Evolutionary conservation across 129 eudicot genomes (phyloP), one percentile per base, ranked within the genome.

Genomic region (Arctium minus): DNA sequence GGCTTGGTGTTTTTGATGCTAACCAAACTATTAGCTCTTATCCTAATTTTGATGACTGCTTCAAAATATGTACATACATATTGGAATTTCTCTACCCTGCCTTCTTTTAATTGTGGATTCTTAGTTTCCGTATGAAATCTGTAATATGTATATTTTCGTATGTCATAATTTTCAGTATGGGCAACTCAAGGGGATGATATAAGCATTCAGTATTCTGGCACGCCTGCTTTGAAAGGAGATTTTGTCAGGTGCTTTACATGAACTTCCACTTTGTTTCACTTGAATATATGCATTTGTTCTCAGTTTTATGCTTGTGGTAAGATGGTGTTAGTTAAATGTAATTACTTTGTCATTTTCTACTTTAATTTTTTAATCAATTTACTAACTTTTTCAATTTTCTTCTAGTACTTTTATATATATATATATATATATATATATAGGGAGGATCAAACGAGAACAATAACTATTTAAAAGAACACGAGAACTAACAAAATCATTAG

Each of bases 171-270:
- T 78, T 79, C 80, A 96, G 99, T 96, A 82, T 96, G 99, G 99
- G 99, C 98, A 80, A 91, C 90, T 88, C 99, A 96, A 68, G 99
- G 99, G 69, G 99, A 96, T 85, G 99, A 96, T 64, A 74, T 96
- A 76, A 96, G 99, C 92, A 90, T 91, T 74, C 99, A 96, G 86
- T 96, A 96, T 90, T 91, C 97, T 86, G 99, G 99, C 48, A 96
- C 99, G 71, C 97, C 98, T 30, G 99, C 99, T 62, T 74, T 96
- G 74, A 96, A 96, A 89, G 98, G 99, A 84, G 99, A 96, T 82
- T 96, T 91, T 89, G 99, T 96, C 84, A 96, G 99, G 99, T 96
- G 86, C 67, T n/a, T 84, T 72, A 40, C 48, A 11, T 60, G 37
- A 72, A 40, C 72, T 5, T 53, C 71, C 18, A 62, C 70, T 76